Percentiles rank a stretch among this genome's conserved stretches.
phyloP scores from a whole-genome alignment of 1,284 basidiomycete species.

The Cryptococcus maquisensis region DNA sequence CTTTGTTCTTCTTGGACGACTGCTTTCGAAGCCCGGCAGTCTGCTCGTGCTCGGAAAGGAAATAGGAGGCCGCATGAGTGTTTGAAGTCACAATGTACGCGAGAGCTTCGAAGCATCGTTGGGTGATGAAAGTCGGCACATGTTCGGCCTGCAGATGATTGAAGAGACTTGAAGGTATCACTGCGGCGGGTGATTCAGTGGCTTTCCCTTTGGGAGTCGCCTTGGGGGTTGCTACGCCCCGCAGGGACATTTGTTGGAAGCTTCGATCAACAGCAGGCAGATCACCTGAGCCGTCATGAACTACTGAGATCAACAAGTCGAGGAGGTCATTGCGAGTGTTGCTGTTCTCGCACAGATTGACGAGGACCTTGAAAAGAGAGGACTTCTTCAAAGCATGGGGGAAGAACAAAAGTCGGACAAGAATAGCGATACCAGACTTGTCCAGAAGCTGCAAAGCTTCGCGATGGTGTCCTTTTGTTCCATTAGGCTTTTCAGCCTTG shows the following conservation, averaged over 20 bases:
- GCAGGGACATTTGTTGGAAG: conserved; percentile 85
- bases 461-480: conserved; percentile 51
- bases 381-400: conserved; percentile 85
- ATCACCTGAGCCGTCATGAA: conserved; percentile 93
- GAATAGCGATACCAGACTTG: conserved; percentile 79
- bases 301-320: conserved; percentile 82
- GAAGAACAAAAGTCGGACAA: conserved; percentile 93
- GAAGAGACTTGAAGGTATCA: conserved; percentile 51
- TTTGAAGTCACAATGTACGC: conserved; percentile 79
- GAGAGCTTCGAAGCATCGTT: conserved; percentile 85
- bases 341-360: conserved; percentile 92
- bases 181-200: conserved; percentile 45
- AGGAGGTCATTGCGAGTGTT: conserved; percentile 89
- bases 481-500: conserved; percentile 13
- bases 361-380: conserved; percentile 81
- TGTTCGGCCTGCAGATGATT: conserved; percentile 70
- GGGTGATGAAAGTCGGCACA: conserved; percentile 84
- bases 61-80: conserved; percentile 78
- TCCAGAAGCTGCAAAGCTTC: conserved; percentile 95
- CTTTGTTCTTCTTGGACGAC: conserved; percentile 75
- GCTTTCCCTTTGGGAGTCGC: conserved; percentile 62
- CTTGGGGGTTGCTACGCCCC: conserved; percentile 60
- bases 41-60: conserved; percentile 89
- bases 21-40: conserved; percentile 66
- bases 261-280: conserved; percentile 87